Base-by-base conservation (phyloP, 495 filamentous ascomycete species). In the Thermochaetoides thermophila region DNA sequence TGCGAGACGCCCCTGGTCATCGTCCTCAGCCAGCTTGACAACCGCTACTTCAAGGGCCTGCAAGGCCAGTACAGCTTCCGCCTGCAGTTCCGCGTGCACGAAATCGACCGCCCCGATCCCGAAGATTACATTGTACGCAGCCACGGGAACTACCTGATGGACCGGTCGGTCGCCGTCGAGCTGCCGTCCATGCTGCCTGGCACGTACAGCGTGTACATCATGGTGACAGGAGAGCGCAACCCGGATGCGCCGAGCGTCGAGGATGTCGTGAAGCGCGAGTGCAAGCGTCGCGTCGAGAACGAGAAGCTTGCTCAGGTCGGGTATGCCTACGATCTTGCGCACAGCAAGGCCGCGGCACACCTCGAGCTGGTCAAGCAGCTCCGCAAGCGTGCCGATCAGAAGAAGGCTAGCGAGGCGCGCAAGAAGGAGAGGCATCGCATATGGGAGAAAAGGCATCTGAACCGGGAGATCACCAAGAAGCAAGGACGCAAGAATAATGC, bases 231-330 rank as follows among this genome's bases (percentile, higher is more conserved):
- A 9, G 72, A 70, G 37, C 69, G 80, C 30, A 50, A 69, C 39
- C 46, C 57, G 14, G 55, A 62, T 12, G 45, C 50, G 4, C 46
- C 60, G 7, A 73, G 72, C 12, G 68, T 83, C 4, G 80, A 86
- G 44, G 70, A 85, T 1, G 73, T 77, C 7, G 74, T 92, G 11
- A 74, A 73, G 43, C 60, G 68, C 14, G 70, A 76, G 38, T 81
- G 79, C 37, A 62, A 68, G 26, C 60, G 55, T 6, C 66, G 73
- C 18, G 71, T 77, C 29, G 60, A 67, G 48, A 67, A 67, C 35
- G 83, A 86, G 41, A 96, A 96, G 55, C 65, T 96, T 2, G 73
- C 84, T 5, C 78, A 84, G 43, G 75, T 89, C 2, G 86, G 84
- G 9, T 71, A 78, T 20, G 78, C 78, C 2, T 92, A 92, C 39